Conservation (phyloP, 257 asterid genomes). For the Petunia secreta region DNA sequence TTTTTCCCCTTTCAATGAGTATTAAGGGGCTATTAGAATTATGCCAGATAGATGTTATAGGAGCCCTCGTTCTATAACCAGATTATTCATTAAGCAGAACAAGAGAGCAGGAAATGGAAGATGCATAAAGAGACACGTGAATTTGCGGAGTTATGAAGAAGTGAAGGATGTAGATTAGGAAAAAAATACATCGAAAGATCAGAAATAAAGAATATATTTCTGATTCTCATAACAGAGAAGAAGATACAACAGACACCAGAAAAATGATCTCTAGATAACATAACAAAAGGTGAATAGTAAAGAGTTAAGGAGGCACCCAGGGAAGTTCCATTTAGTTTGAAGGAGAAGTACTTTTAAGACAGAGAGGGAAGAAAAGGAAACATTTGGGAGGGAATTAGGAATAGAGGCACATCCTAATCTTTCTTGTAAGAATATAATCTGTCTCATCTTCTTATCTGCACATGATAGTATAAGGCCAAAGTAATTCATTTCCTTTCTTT, state of each 20-base stretch:
- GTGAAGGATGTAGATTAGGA: not conserved
- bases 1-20: not conserved
- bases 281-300: not conserved
- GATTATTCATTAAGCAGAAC: constrained; percentile 18
- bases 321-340: not conserved
- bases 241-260: not conserved
- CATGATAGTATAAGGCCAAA: not conserved
- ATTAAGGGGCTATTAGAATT: not conserved
- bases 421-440: not conserved
- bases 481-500: constrained; percentile 16
- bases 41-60: not conserved
- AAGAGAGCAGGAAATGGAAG: not conserved
- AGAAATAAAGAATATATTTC: not conserved
- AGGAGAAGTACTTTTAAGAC: no score
- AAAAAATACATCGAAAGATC: not conserved
- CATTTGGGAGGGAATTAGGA: not conserved
- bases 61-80: not conserved
- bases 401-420: not conserved
- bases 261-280: not conserved
- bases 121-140: constrained; percentile 1
- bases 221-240: not conserved
- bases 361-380: no score
- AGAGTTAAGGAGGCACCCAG: not conserved
- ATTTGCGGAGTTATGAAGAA: not conserved
- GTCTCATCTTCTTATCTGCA: constrained; percentile 3